phyloP scores from a whole-genome alignment of 164 flowering plant species.

The Houttuynia cordata region DNA sequence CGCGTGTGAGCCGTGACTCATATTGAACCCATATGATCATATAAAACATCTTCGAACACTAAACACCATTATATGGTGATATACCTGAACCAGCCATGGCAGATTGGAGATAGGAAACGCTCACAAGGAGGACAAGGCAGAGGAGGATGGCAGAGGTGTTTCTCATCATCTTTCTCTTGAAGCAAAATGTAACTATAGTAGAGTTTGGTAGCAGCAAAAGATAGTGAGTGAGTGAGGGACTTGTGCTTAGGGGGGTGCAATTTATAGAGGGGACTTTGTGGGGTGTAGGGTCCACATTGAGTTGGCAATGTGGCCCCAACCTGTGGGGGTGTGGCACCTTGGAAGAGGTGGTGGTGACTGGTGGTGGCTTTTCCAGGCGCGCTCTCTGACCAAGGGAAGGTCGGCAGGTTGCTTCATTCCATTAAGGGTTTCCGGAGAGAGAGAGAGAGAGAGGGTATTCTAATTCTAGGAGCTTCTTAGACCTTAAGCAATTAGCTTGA shows the following conservation, averaged over 20 bases:
- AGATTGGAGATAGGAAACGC: neutral
- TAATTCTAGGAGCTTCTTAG: too few species aligned
- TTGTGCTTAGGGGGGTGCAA: too few species aligned
- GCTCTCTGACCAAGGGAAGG: slow-evolving; percentile 1
- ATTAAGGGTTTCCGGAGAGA: too few species aligned
- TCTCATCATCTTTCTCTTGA: neutral
- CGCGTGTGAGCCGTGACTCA: too few species aligned
- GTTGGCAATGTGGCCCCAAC: neutral
- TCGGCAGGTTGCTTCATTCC: neutral
- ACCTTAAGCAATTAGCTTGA: too few species aligned
- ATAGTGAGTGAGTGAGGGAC: neutral
- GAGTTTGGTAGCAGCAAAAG: too few species aligned
- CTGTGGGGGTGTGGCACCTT: neutral
- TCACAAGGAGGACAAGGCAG: neutral
- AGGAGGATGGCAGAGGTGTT: neutral
- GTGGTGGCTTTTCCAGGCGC: neutral
- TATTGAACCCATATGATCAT: too few species aligned
- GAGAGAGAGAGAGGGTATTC: too few species aligned
- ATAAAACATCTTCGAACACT: too few species aligned
- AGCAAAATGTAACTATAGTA: neutral
- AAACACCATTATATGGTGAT: too few species aligned
- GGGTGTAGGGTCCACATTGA: neutral
- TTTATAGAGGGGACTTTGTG: slow-evolving; percentile 1
- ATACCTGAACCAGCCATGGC: neutral
- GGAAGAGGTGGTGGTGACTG: too few species aligned